A percentile compares a stretch with the other conserved stretches of the same genome.
Evolutionary conservation across 768 basidiomycete species (phyloP).

Genomic region (Austroboletus festivus): DNA sequence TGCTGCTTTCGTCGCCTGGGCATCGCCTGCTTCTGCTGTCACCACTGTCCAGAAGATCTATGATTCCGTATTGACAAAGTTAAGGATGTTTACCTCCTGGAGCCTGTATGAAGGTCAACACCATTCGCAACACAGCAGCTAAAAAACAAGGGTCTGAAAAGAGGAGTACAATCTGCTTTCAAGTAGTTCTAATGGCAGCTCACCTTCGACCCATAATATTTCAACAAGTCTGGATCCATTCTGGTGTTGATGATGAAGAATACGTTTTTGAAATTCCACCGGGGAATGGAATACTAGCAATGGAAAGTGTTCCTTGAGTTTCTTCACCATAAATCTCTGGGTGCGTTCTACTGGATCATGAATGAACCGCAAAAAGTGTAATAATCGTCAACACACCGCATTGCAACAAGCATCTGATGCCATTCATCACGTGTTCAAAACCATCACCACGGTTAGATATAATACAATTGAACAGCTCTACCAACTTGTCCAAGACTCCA

Average conservation of each 20-base stretch:
- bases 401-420: slow-evolving; percentile 9
- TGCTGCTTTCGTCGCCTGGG: too few relatives aligned
- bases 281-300: too few relatives aligned
- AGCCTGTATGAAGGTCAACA: slow-evolving; percentile 13
- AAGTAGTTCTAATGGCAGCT: background rate
- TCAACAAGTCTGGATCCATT: slow-evolving; percentile 9
- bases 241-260: too few relatives aligned
- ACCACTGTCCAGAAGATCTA: background rate
- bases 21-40: too few relatives aligned
- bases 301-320: slow-evolving; percentile 2
- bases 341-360: slow-evolving; percentile 8
- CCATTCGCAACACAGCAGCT: slow-evolving; percentile 17
- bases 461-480: slow-evolving; percentile 13
- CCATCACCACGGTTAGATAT: background rate
- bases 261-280: too few relatives aligned
- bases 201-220: slow-evolving; percentile 16
- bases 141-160: slow-evolving; percentile 13
- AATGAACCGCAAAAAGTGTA: background rate
- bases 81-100: too few relatives aligned
- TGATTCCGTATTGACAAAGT: too few relatives aligned
- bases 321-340: slow-evolving; percentile 1
- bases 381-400: slow-evolving; percentile 2
- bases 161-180: background rate
- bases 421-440: slow-evolving; percentile 23
- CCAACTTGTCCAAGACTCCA: slow-evolving; percentile 9